Percentiles rank a stretch among this genome's conserved stretches.
These are phyloP conservation scores for Delonix regia DNA, from an alignment of 306 rosid species.

Conservation along the genomic window DNA sequence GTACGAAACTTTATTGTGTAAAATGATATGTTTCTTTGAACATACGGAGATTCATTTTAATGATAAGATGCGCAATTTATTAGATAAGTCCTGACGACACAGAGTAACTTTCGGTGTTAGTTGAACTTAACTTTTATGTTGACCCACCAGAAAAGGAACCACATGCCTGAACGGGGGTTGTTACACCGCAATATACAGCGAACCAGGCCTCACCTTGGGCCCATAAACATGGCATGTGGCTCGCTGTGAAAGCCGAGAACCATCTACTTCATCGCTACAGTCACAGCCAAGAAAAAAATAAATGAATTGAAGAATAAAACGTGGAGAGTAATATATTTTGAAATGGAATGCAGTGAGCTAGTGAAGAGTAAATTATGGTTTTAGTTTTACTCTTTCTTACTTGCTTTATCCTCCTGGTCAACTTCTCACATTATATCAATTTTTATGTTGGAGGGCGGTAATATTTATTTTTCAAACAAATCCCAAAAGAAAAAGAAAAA, in stretches of 20 bases:
- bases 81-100: neutral
- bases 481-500: too few species aligned
- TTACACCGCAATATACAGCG: neutral
- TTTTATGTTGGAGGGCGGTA: too few species aligned
- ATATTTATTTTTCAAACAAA: too few species aligned
- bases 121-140: neutral
- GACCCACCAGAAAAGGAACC: neutral
- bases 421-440: neutral
- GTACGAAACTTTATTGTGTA: neutral
- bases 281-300: neutral
- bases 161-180: neutral
- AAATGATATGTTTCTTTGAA: neutral
- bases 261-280: neutral
- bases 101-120: neutral
- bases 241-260: neutral
- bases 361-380: too few species aligned
- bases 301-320: neutral
- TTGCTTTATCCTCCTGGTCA: neutral
- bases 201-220: neutral
- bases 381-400: neutral
- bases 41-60: too few species aligned
- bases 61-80: neutral
- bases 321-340: neutral
- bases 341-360: neutral
- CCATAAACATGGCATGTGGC: neutral